Evolutionary conservation across 2,329 filamentous ascomycete species (phyloP).

Genomic region (Calycina marina): DNA sequence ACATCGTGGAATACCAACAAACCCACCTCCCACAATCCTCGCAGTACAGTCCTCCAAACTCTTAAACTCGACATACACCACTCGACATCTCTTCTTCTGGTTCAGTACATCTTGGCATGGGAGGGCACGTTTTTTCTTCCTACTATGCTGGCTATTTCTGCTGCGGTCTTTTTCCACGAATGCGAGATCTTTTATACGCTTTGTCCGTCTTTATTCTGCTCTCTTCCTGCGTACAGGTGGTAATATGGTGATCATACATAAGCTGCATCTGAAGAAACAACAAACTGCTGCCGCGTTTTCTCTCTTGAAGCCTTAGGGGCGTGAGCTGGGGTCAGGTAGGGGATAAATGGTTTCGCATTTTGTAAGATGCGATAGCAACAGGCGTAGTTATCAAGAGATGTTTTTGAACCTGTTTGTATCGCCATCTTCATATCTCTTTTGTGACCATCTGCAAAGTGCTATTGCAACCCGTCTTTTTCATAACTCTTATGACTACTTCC

Average conservation of each 20-base stretch:
- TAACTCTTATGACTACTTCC: too few species aligned
- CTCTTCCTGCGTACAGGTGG: constrained; percentile 18
- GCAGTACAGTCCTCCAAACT: constrained; percentile 11
- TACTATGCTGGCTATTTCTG: constrained; percentile 21
- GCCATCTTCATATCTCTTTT: too few species aligned
- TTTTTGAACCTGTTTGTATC: too few species aligned
- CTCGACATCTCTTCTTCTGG: constrained; percentile 12
- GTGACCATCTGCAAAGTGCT: too few species aligned
- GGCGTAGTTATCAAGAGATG: constrained; percentile 24
- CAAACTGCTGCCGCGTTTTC: constrained; percentile 14
- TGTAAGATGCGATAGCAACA: constrained; percentile 26
- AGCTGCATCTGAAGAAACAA: too few species aligned
- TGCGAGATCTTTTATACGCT: constrained; percentile 22
- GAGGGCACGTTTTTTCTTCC: constrained; percentile 11
- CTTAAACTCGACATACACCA: constrained; percentile 10
- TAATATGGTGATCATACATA: constrained; percentile 3
- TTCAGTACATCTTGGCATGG: constrained; percentile 22
- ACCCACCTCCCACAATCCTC: constrained; percentile 3
- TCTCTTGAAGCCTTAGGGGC: too few species aligned
- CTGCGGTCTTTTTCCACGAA: constrained; percentile 18
- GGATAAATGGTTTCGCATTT: constrained; percentile 22
- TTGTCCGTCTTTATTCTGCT: constrained; percentile 16
- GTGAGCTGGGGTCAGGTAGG: constrained; percentile 13
- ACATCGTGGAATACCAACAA: constrained; percentile 10
- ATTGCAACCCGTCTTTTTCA: too few species aligned